Percentiles rank a stretch among this genome's conserved stretches.
phyloP scores from a whole-genome alignment of 495 filamentous ascomycete species.

The Neurospora sp. region DNA sequence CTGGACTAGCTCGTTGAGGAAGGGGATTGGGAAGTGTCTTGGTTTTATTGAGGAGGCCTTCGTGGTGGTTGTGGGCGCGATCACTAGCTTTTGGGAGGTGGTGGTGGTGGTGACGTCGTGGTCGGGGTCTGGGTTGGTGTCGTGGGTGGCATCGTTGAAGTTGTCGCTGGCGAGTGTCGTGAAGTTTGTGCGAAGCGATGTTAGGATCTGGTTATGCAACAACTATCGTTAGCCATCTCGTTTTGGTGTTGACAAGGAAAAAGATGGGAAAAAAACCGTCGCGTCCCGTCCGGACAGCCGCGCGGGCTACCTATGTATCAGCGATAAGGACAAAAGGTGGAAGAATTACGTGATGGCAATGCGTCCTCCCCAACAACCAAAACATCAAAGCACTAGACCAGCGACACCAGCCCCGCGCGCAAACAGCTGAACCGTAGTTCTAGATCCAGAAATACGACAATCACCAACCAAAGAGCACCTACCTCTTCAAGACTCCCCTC shows the following conservation, averaged over 20 bases:
- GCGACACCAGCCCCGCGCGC: neutral
- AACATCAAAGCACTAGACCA: neutral
- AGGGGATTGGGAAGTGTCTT: conserved; percentile 28
- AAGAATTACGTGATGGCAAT: neutral
- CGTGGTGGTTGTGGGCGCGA: neutral
- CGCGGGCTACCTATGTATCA: neutral
- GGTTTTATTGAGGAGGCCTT: neutral
- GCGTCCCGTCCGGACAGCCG: neutral
- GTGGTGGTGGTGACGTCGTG: neutral
- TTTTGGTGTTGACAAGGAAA: neutral
- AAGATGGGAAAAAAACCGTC: neutral
- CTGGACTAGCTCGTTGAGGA: conserved; percentile 29
- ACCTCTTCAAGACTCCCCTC: conserved; percentile 30
- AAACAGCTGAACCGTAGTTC: neutral
- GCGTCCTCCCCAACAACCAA: neutral
- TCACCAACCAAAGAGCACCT: conserved; percentile 12
- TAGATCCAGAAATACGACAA: neutral
- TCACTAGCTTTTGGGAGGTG: neutral
- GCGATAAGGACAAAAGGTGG: neutral
- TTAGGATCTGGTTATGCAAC: conserved; percentile 25
- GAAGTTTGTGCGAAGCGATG: conserved; percentile 36
- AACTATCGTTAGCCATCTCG: neutral
- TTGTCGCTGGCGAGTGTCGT: neutral
- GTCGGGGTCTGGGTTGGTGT: neutral
- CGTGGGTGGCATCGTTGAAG: neutral